Conservation (phyloP, 352 stramenopile genomes). For the Phytophthora megakarya region DNA sequence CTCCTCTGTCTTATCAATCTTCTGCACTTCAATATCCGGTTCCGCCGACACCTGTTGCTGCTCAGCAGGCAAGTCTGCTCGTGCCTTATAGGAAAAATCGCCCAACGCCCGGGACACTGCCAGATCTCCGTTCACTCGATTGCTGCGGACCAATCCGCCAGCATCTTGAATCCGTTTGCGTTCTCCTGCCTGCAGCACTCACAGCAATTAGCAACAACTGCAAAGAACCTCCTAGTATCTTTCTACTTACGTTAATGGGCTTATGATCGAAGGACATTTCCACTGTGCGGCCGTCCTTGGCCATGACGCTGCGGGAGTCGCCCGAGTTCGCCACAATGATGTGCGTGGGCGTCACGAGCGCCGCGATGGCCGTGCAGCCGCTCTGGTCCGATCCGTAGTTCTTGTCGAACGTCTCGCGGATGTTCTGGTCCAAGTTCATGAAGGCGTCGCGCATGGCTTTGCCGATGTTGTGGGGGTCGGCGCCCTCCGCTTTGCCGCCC, state of each 20-base stretch:
- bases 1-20: constrained; percentile 83
- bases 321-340: constrained; percentile 85
- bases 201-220: not conserved
- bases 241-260: constrained; percentile 76
- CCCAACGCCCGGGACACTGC: constrained; percentile 79
- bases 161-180: constrained; percentile 73
- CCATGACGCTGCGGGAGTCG: constrained; percentile 80
- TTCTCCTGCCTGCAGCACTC: constrained; percentile 51
- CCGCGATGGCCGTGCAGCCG: constrained; percentile 76
- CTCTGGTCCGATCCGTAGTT: constrained; percentile 67
- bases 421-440: constrained; percentile 66
- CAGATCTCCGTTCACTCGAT: constrained; percentile 84
- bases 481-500: constrained; percentile 32
- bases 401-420: constrained; percentile 54
- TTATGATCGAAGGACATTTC: constrained; percentile 93
- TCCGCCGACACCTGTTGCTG: constrained; percentile 88
- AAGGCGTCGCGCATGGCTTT: constrained; percentile 62
- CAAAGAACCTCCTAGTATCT: not conserved
- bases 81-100: constrained; percentile 85
- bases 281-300: constrained; percentile 52
- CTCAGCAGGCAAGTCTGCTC: constrained; percentile 52
- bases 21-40: constrained; percentile 87
- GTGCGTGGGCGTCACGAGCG: constrained; percentile 67
- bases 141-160: constrained; percentile 71
- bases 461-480: constrained; percentile 63